These are phyloP conservation scores for Citrullus colocynthis DNA, from an alignment of 306 rosid species.

Conservation along the genomic window DNA sequence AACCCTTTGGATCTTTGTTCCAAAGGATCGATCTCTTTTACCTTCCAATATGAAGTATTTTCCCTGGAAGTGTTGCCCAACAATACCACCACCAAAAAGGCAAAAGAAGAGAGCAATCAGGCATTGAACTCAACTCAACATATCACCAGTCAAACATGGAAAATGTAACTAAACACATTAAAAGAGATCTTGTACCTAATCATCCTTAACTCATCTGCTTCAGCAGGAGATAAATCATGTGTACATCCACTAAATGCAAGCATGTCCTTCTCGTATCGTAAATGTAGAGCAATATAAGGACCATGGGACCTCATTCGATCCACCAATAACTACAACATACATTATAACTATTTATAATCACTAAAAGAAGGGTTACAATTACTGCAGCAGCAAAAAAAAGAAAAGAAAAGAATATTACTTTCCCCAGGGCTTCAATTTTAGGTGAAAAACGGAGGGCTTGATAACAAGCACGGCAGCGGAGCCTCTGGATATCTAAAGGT, in stretches of 20 bases:
- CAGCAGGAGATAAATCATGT: slow-evolving; percentile 51
- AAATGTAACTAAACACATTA: background rate
- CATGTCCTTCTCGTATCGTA: slow-evolving; percentile 96
- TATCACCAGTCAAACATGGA: background rate
- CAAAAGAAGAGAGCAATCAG: background rate
- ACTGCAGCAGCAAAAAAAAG: slow-evolving; percentile 12
- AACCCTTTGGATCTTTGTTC: slow-evolving; percentile 83
- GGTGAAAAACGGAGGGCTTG: slow-evolving; percentile 88
- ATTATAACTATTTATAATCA: background rate
- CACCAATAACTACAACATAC: slow-evolving; percentile 50
- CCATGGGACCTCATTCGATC: slow-evolving; percentile 85
- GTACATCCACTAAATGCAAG: slow-evolving; percentile 99
- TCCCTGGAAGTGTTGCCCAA: slow-evolving; percentile 30
- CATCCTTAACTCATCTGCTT: slow-evolving; percentile 59
- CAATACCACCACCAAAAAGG: background rate
- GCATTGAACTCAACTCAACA: background rate
- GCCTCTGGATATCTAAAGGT: slow-evolving; percentile 79
- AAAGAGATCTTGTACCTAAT: slow-evolving; percentile 38
- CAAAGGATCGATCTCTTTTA: slow-evolving; percentile 61
- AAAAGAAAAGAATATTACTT: slow-evolving; percentile 31
- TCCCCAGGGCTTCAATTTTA: slow-evolving; percentile 73
- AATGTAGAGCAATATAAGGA: slow-evolving; percentile 76
- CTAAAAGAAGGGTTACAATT: slow-evolving; percentile 1
- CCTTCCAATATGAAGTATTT: slow-evolving; percentile 76
- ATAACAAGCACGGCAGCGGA: slow-evolving; percentile 84